Base-by-base conservation (phyloP, 225 moss, liverwort and hornwort species). In the Neckera pumila region DNA sequence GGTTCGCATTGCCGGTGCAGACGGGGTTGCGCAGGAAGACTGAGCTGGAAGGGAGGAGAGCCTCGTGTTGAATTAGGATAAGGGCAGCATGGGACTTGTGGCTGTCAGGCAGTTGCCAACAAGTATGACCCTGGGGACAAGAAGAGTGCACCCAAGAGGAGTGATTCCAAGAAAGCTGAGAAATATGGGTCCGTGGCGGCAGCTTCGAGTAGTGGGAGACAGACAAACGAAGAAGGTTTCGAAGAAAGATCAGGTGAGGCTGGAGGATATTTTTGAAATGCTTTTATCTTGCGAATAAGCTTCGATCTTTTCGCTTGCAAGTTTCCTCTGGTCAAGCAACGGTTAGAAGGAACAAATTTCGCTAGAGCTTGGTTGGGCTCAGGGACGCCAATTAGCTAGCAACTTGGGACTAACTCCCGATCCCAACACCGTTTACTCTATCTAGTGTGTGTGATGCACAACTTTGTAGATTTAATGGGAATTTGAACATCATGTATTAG, bases 101-200 rank as follows among this genome's bases (percentile, higher is more conserved):
- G 47, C 19, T 93, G 94, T 70, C 89, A 79, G 82, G 93, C 94
- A 67, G 88, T 88, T 81, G 92, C 93, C 27, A 87, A 36, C 33
- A 94, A 90, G 83, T 89, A 92, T 47, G 94, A 94, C 79, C 88
- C 93, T 72, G 91, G 91, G 78, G 91, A 91, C 85, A 94, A 93
- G 93, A 92, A 88, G 83, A 92, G 88, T 61, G 69, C 43, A 76
- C 69, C 89, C 36, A 92, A 93, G 89, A 90, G 84, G 54, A 27
- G 85, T 14, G 87, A 54, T 10, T 83, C 87, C 22, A 92, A 88
- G 91, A 94, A 92, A 77, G 34, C 89, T 38, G 91, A 90, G 25
- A 93, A 92, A 60, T 67, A 82, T 72, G 76, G 75, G 27, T 89
- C 90, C 58, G 89, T 92, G 84, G 92, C 91, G 81, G 92, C 91